Evolutionary conservation across 495 filamentous ascomycete genomes (phyloP).

Genomic region (Choiromyces venosus): DNA sequence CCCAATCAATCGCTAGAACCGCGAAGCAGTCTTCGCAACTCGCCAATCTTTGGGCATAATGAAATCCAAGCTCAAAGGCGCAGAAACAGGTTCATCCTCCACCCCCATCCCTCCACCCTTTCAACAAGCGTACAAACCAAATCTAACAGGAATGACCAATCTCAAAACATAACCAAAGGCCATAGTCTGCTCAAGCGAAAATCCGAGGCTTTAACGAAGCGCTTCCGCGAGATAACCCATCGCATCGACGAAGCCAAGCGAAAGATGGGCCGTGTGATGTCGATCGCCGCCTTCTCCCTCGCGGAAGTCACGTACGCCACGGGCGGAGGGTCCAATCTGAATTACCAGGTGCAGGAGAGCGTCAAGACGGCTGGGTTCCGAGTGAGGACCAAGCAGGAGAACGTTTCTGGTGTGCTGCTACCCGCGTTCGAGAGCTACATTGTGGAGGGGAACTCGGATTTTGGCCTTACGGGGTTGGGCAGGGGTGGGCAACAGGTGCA

Average conservation of each 20-base stretch:
- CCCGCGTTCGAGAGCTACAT: conserved; percentile 86
- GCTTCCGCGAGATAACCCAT: conserved; percentile 73
- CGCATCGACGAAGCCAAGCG: conserved; percentile 98
- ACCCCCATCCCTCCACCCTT: conserved; percentile 50
- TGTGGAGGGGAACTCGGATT: conserved; percentile 87
- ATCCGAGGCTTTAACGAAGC: conserved; percentile 84
- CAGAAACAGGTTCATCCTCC: conserved; percentile 54
- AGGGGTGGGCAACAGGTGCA: conserved; percentile 98
- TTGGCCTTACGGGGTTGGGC: conserved; percentile 89
- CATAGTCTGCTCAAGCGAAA: conserved; percentile 85
- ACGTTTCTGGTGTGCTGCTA: conserved; percentile 91
- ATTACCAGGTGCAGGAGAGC: conserved; percentile 94
- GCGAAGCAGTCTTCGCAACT: conserved; percentile 95
- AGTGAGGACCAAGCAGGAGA: conserved; percentile 90
- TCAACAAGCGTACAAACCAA: conserved; percentile 55
- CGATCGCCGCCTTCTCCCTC: conserved; percentile 94
- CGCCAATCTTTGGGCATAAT: conserved; percentile 93
- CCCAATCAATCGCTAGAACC: conserved; percentile 51
- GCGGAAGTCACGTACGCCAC: conserved; percentile 98
- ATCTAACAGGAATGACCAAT: background rate
- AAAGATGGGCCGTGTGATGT: conserved; percentile 99
- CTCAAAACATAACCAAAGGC: conserved; percentile 47
- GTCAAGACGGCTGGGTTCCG: conserved; percentile 88
- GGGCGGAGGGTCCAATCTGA: conserved; percentile 72
- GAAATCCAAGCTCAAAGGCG: conserved; percentile 98